Evolutionary conservation across 2,329 filamentous ascomycete species (phyloP).

Genomic region (Alternaria viburni): DNA sequence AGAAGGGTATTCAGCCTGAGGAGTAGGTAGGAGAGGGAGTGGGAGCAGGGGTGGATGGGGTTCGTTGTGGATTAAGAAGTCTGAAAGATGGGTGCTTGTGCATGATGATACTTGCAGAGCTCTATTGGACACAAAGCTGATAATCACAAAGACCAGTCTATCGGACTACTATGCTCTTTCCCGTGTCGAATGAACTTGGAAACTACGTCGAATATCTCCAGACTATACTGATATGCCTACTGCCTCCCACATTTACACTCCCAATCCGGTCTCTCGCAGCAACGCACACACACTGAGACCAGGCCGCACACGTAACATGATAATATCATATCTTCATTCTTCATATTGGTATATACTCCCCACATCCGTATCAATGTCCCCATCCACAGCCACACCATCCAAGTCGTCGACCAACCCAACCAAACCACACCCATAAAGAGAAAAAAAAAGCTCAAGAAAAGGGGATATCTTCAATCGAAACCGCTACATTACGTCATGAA

Average conservation of each 20-base stretch:
- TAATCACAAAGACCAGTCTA: background rate
- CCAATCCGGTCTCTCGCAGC: background rate
- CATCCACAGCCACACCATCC: background rate
- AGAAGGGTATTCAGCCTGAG: constrained; percentile 35
- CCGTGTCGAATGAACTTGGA: background rate
- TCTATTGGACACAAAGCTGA: background rate
- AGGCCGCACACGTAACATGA: too few species aligned
- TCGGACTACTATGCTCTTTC: background rate
- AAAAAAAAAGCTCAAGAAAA: background rate
- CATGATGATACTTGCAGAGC: background rate
- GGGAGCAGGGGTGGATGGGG: background rate
- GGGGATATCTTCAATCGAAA: constrained; percentile 1
- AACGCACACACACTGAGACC: too few species aligned
- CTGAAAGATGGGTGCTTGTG: background rate
- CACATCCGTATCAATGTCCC: too few species aligned
- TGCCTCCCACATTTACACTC: background rate
- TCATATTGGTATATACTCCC: background rate
- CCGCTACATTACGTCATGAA: constrained; percentile 7
- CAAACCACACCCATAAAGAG: background rate
- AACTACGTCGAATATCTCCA: background rate
- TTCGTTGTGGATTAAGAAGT: background rate
- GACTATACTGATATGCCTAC: background rate
- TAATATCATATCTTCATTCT: background rate
- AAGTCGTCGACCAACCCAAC: too few species aligned
- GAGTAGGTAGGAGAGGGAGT: constrained; percentile 13